A percentile compares a stretch with the other conserved stretches of the same genome.
phyloP scores from a whole-genome alignment of 805 yeast species.

The Vanderwaltozyma tropicalis region DNA sequence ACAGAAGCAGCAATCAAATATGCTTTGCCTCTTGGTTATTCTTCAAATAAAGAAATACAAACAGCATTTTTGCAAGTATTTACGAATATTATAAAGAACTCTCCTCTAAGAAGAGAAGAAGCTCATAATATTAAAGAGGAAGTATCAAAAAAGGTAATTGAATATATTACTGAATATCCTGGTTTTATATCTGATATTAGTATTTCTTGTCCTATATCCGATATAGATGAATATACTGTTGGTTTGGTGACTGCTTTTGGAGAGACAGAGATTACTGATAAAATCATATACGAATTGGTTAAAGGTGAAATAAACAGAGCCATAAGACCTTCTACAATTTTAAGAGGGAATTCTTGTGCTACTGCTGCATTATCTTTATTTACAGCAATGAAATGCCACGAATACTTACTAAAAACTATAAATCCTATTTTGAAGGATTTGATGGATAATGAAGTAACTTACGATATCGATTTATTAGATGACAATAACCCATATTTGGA shows the following conservation, averaged over 20 bases:
- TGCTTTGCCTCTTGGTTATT: conserved; percentile 69
- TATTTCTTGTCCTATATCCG: conserved; percentile 50
- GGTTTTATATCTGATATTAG: conserved; percentile 43
- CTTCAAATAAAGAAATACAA: conserved; percentile 50
- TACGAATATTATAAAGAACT: conserved; percentile 43
- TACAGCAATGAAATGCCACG: conserved; percentile 51
- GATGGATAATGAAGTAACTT: conserved; percentile 36
- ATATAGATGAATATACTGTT: conserved; percentile 58
- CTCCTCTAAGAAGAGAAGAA: conserved; percentile 10
- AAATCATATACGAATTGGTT: conserved; percentile 43
- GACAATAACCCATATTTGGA: conserved; percentile 31
- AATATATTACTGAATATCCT: conserved; percentile 27
- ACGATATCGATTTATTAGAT: conserved; percentile 52
- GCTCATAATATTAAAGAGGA: conserved; percentile 18
- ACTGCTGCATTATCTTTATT: conserved; percentile 62
- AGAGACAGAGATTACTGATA: conserved; percentile 29
- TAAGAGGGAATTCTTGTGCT: conserved; percentile 70
- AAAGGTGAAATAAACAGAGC: conserved; percentile 50
- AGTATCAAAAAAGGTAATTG: conserved; percentile 18
- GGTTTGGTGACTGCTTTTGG: conserved; percentile 46
- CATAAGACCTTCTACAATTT: conserved; percentile 52
- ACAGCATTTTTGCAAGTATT: conserved; percentile 68
- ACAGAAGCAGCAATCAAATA: conserved; percentile 63
- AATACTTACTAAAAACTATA: conserved; percentile 42
- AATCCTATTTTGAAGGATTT: conserved; percentile 47